Conservation (phyloP, 345 rosid genomes). For the Raphanus raphanistrum region DNA sequence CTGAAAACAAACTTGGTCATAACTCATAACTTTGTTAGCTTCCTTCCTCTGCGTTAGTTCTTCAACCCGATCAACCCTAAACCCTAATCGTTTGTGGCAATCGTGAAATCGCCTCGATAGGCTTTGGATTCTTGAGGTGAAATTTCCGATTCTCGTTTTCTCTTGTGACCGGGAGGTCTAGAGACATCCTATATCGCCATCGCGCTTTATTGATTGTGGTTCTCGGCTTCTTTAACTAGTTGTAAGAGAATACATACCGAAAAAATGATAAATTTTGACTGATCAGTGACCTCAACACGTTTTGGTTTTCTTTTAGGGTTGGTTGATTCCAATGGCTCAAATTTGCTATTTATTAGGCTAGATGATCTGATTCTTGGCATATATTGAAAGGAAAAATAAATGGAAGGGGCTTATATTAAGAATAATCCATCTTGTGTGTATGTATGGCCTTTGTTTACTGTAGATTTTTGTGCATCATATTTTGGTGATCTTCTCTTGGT, state of each 20-base stretch:
- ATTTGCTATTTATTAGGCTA: neutral
- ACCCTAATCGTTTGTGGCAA: slow-evolving; percentile 24
- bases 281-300: neutral
- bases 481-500: neutral
- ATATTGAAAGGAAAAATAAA: slow-evolving; percentile 36
- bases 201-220: neutral
- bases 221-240: neutral
- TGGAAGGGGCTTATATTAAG: neutral
- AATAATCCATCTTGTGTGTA: no score
- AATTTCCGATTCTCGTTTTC: neutral
- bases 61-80: slow-evolving; percentile 7
- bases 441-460: no score
- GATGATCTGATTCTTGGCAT: neutral
- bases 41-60: neutral
- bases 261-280: no score
- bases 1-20: neutral
- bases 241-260: neutral
- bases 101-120: neutral
- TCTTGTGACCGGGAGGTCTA: no score
- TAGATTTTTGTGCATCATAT: neutral
- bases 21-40: no score
- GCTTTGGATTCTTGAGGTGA: slow-evolving; percentile 21
- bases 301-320: neutral
- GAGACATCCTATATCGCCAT: neutral
- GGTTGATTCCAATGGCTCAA: neutral